Evolutionary conservation across 176 grass and related monocot genomes (phyloP).

Genomic region (Ananas comosus): DNA sequence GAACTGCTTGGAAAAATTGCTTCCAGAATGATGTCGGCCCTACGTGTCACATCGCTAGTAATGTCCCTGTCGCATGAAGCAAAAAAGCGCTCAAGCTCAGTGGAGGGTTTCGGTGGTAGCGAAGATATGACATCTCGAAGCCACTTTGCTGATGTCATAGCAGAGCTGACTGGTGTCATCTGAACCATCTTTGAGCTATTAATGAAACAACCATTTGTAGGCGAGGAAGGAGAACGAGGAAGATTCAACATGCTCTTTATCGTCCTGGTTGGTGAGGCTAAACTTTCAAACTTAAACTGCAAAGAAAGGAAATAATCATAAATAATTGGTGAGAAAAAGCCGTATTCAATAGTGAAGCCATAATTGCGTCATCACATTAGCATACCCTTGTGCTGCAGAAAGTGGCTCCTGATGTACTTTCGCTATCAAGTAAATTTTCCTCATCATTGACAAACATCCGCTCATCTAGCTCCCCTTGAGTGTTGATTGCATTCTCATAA

Average conservation of each 20-base stretch:
- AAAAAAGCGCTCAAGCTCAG: conserved; percentile 59
- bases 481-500: conserved; percentile 29
- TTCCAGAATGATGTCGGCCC: conserved; percentile 75
- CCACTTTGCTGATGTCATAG: conserved; percentile 97
- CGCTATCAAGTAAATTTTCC: conserved; percentile 28
- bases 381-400: conserved; percentile 46
- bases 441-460: conserved; percentile 52
- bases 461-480: conserved; percentile 57
- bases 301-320: conserved; percentile 23
- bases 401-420: conserved; percentile 25
- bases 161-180: conserved; percentile 80
- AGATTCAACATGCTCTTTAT: conserved; percentile 56
- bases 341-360: conserved; percentile 13
- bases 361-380: conserved; percentile 12
- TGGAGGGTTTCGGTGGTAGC: conserved; percentile 58
- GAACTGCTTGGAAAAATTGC: conserved; percentile 65
- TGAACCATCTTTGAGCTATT: conserved; percentile 41
- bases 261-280: conserved; percentile 67
- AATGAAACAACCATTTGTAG: conserved; percentile 35
- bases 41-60: conserved; percentile 34
- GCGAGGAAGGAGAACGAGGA: conserved; percentile 63
- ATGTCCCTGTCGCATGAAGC: conserved; percentile 57
- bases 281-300: conserved; percentile 63
- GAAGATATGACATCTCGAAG: conserved; percentile 79
- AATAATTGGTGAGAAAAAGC: conserved; percentile 18